Evolutionary conservation across 208 protist genomes (phyloP).

Genomic region (Wallacemonas sp.): DNA sequence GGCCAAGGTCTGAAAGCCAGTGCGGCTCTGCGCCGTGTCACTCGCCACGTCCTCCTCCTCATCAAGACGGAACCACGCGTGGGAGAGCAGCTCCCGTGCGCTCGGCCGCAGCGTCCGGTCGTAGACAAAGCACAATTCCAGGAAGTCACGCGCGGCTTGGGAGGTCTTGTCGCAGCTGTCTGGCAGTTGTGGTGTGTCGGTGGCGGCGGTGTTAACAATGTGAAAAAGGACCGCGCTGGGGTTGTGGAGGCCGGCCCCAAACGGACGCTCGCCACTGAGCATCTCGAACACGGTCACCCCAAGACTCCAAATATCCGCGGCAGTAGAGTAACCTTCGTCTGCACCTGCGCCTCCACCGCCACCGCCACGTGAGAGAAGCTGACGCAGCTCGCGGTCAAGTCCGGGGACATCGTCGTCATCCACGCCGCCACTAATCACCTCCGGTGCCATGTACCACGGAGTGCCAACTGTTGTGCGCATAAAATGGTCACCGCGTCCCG

Average conservation of each 20-base stretch:
- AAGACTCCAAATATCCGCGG: slow-evolving; percentile 86
- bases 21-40: no score
- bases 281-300: slow-evolving; percentile 88
- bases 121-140: slow-evolving; percentile 79
- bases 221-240: slow-evolving; percentile 69
- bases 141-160: slow-evolving; percentile 47
- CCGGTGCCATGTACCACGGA: slow-evolving; percentile 93
- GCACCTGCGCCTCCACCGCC: no score
- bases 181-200: slow-evolving; percentile 53
- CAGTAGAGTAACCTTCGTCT: slow-evolving; percentile 59
- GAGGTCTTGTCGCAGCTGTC: slow-evolving; percentile 24
- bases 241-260: slow-evolving; percentile 57
- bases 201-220: slow-evolving; percentile 48
- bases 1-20: no score
- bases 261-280: slow-evolving; percentile 73
- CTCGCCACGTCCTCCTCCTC: no score
- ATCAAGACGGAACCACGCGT: slow-evolving; percentile 66
- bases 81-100: slow-evolving; percentile 57
- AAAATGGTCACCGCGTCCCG: slow-evolving; percentile 7
- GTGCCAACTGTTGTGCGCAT: slow-evolving; percentile 87
- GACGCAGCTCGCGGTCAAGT: slow-evolving; percentile 11
- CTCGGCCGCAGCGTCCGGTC: slow-evolving; percentile 62
- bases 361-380: slow-evolving; percentile 1
- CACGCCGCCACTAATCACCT: slow-evolving; percentile 71
- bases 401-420: slow-evolving; percentile 34